Base-by-base conservation (phyloP, 2,329 filamentous ascomycete genomes). In the Diaporthe citrichinensis region DNA sequence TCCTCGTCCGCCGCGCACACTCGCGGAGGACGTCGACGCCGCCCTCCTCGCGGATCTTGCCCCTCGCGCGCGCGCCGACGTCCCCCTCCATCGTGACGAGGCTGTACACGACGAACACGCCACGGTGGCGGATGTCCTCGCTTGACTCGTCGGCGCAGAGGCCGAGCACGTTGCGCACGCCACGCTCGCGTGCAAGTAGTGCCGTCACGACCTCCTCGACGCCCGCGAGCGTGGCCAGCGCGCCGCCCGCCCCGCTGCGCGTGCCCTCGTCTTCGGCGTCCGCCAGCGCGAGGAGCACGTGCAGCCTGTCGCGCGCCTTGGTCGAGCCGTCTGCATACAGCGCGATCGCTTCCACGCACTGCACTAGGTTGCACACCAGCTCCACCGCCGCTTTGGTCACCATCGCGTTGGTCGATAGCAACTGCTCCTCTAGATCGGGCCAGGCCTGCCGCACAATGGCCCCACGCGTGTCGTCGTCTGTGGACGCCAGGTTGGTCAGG, bases 401-500 rank as follows among this genome's bases (percentile, higher is more conserved):
- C 78, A 94, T 89, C 1, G 88, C 84, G 82, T 98, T 97, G 59
- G 91, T 90, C 20, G 92, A 93, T 1, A 98, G 89, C 1, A 98
- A 87, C 25, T 96, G 90, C 78, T 98, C 95, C 83, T 98, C 97
- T 58, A 98, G 89, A 28, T 91, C 91, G 0, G 91, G 83, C 91
- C 95, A 98, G 0, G 93, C 91, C 5, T 90, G 87, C 14, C 94
- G 91, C 49, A 98, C 91, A 68, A 98, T 96, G 23, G 89, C 87
- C 49, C 90, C 87, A 59, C 93, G 90, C 8, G 90, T 89, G 8
- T 92, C 90, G 46, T 93, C 90, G 72, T 96, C 93, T 17, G 93
- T 90, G 0, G 95, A 97, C 0, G 96, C 97, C 10, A 99, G 90
- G 80, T 99, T 99, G 0, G 97, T 98, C 49, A 99, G 90, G 0